Percentiles rank a stretch among this genome's conserved stretches.
Conservation (phyloP, 768 basidiomycete genomes). For the Tulasnella sp. region DNA sequence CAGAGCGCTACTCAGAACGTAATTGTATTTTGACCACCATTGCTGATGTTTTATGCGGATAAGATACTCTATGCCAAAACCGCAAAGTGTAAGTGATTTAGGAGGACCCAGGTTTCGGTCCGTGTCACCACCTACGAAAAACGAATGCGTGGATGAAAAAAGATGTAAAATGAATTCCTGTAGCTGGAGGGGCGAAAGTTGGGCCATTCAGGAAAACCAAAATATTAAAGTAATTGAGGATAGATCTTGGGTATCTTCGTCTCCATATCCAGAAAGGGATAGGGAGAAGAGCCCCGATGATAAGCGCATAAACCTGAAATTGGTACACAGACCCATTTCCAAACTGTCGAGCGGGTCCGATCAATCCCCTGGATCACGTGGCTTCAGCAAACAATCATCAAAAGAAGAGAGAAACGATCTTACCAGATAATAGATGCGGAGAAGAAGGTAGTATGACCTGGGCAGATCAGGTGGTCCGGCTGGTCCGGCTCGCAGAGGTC, state of each 20-base stretch:
- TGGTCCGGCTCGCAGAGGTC: slow-evolving; percentile 41
- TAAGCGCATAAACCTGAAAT: slow-evolving; percentile 39
- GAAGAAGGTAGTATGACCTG: slow-evolving; percentile 31
- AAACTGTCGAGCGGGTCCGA: slow-evolving; percentile 45
- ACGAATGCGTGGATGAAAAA: slow-evolving; percentile 44
- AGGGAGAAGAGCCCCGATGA: slow-evolving; percentile 42
- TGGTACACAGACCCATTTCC: slow-evolving; percentile 39
- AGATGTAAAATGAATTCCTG: slow-evolving; percentile 45
- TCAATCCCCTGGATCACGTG: slow-evolving; percentile 39
- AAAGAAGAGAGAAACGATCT: slow-evolving; percentile 17
- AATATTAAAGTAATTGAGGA: slow-evolving; percentile 39
- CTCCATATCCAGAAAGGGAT: slow-evolving; percentile 41
- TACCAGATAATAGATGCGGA: slow-evolving; percentile 43
- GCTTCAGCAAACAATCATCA: neutral
- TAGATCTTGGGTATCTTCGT: slow-evolving; percentile 36
- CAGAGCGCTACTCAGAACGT: slow-evolving; percentile 43
- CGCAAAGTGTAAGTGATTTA: neutral
- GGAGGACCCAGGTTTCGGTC: neutral
- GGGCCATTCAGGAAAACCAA: slow-evolving; percentile 44
- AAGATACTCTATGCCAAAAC: slow-evolving; percentile 37
- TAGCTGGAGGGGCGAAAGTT: slow-evolving; percentile 42
- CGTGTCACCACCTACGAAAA: slow-evolving; percentile 38
- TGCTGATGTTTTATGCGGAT: slow-evolving; percentile 41
- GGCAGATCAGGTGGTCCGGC: slow-evolving; percentile 39
- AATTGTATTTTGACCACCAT: slow-evolving; percentile 53